phyloP scores from a whole-genome alignment of 2,329 filamentous ascomycete species.

The Thielaviopsis ethacetica region DNA sequence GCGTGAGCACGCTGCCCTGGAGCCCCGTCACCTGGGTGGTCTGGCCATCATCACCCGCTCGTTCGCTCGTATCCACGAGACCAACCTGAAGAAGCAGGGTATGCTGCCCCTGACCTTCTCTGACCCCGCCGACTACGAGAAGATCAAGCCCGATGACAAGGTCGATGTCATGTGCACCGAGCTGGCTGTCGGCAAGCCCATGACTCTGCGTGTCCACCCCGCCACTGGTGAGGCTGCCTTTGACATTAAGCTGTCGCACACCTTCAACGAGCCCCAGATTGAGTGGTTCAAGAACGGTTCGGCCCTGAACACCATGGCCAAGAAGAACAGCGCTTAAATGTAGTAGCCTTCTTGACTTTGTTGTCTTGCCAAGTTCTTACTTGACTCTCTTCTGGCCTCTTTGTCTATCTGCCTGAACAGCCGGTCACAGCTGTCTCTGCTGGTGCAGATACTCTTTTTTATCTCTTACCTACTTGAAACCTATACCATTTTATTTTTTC shows the following conservation, averaged over 20 bases:
- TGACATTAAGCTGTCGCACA: slow-evolving; percentile 76
- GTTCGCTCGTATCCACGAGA: slow-evolving; percentile 99
- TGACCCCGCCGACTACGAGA: slow-evolving; percentile 93
- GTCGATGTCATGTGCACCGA: slow-evolving; percentile 79
- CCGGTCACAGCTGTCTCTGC: not conserved
- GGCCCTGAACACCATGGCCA: slow-evolving; percentile 97
- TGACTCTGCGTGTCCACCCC: slow-evolving; percentile 84
- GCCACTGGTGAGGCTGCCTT: slow-evolving; percentile 61
- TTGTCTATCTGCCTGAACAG: not conserved
- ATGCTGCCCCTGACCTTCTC: slow-evolving; percentile 97
- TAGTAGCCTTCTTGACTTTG: not conserved
- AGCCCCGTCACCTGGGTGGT: slow-evolving; percentile 92
- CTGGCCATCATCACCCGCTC: slow-evolving; percentile 89
- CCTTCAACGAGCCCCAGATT: slow-evolving; percentile 95
- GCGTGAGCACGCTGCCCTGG: slow-evolving; percentile 93
- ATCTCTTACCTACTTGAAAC: not conserved
- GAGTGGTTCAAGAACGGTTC: slow-evolving; percentile 99
- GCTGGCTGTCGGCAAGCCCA: slow-evolving; percentile 79
- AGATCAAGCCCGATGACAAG: slow-evolving; percentile 83
- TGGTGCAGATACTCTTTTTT: not conserved
- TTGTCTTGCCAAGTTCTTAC: not conserved
- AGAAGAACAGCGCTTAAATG: slow-evolving; percentile 27
- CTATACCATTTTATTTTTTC: not conserved
- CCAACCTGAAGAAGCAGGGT: slow-evolving; percentile 99
- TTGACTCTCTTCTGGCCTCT: not conserved